Base-by-base conservation (phyloP, 192 early-diverging fungal genomes). In the Backusella liffmaniae region DNA sequence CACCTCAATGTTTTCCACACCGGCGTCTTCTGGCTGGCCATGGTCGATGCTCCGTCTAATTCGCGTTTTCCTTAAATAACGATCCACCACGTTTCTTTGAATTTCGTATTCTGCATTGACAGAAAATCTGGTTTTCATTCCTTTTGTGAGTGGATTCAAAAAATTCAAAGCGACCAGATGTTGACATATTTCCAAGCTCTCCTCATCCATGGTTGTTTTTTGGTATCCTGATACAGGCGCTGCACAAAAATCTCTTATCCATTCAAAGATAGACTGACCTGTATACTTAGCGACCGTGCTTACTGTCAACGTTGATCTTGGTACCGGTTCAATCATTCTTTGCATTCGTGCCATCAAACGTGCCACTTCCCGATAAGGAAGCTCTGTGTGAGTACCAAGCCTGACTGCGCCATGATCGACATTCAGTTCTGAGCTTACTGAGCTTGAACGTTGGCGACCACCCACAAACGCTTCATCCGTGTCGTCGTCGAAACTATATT, bases 51-150 rank as follows among this genome's bases (percentile, higher is more conserved):
- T 69, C 2, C 12, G 67, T 23, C 67, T 21, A 29, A 69, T 69
- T 1, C 67, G 67, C 4, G 67, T 69, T 21, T 69, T 69, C 39
- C 67, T 69, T 37, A 69, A 69, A 69, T 69, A 69, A 35, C 67
- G 18, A 23, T 69, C 67, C 2, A 69, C 67, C 34, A 69, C 67
- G 35, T 69, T 53, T 29, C 44, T 26, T 30, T 72, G 71, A 3
- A 72, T 29, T 53, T 56, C 49, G 23, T 59, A 53, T 34, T 56
- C 23, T 18, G 10, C 10, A 13, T 49, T 32, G 42, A 30, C 49
- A 2, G 30, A 16, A 53, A 72, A 53, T 13, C 49, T 10, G 0
- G 26, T 18, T n/a, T 21, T 21, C n/a, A n/a, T 36, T 30, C 44
- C 71, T 72, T 72, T 56, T 9, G 37, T 12, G 0, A 56, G 30